Conservation (phyloP, 2,329 filamentous ascomycete species). For the Zymoseptoria brevis region DNA sequence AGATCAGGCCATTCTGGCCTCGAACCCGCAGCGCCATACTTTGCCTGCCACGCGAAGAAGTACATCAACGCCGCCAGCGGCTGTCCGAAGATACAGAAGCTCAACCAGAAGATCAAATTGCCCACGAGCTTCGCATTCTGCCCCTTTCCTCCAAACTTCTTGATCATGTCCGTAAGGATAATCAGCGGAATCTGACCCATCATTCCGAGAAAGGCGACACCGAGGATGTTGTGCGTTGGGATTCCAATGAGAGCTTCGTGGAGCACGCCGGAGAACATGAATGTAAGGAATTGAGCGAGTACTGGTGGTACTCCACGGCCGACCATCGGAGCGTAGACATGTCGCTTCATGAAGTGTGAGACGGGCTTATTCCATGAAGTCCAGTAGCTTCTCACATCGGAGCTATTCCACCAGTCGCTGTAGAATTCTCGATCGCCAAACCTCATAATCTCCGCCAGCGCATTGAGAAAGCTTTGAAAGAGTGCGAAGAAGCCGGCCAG, state of each 20-base stretch:
- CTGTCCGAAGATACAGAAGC: slow-evolving; percentile 91
- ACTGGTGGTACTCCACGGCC: slow-evolving; percentile 69
- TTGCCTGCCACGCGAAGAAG: slow-evolving; percentile 97
- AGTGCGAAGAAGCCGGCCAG: slow-evolving; percentile 94
- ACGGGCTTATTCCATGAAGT: slow-evolving; percentile 97
- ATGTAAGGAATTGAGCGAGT: slow-evolving; percentile 70
- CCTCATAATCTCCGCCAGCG: slow-evolving; percentile 76
- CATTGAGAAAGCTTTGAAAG: slow-evolving; percentile 89
- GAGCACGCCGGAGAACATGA: slow-evolving; percentile 77
- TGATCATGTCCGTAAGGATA: slow-evolving; percentile 65
- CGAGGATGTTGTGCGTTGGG: slow-evolving; percentile 66
- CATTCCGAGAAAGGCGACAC: slow-evolving; percentile 92
- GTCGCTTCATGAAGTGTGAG: slow-evolving; percentile 90
- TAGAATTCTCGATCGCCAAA: slow-evolving; percentile 96
- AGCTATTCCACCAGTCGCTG: slow-evolving; percentile 95
- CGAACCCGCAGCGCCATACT: slow-evolving; percentile 56
- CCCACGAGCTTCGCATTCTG: slow-evolving; percentile 71
- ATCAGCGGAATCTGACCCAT: slow-evolving; percentile 87
- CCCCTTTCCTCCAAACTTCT: slow-evolving; percentile 59
- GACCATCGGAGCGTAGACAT: slow-evolving; percentile 82
- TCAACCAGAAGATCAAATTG: slow-evolving; percentile 93
- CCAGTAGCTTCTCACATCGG: slow-evolving; percentile 82
- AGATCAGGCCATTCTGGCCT: slow-evolving; percentile 21
- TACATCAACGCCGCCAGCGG: slow-evolving; percentile 87
- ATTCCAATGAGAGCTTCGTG: slow-evolving; percentile 91